Conservation (phyloP, 768 basidiomycete species). For the Coprinopsis cinerea region DNA sequence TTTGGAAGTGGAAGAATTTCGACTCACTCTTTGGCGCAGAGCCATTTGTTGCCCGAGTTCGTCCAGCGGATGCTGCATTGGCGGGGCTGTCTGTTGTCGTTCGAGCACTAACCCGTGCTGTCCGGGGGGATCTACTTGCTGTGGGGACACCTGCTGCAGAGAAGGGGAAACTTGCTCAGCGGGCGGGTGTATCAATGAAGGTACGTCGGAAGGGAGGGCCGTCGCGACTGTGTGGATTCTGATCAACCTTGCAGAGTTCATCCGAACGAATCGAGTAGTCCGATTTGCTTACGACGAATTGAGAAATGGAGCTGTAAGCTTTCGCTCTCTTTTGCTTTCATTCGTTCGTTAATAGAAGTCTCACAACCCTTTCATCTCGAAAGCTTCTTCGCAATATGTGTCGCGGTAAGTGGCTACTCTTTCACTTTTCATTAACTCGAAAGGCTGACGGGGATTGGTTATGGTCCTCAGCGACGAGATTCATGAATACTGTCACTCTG, state of each 20-base stretch:
- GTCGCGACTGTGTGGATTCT: neutral
- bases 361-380: neutral
- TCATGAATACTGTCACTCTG: neutral
- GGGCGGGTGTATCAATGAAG: neutral
- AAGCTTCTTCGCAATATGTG: conserved; percentile 1
- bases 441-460: neutral
- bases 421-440: neutral
- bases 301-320: neutral
- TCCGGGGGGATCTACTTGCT: neutral
- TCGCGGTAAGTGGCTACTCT: neutral
- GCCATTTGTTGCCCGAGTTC: neutral
- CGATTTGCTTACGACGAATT: neutral
- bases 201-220: neutral
- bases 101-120: neutral
- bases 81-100: neutral
- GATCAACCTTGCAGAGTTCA: neutral
- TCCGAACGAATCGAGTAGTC: neutral
- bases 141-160: neutral
- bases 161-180: neutral
- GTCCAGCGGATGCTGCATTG: neutral
- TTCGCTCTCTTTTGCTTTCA: neutral
- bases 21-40: too few species aligned
- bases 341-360: neutral
- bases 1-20: too few species aligned
- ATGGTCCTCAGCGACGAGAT: neutral